Conservation (phyloP, 2,329 filamentous ascomycete species). For the Fusarium begoniae region DNA sequence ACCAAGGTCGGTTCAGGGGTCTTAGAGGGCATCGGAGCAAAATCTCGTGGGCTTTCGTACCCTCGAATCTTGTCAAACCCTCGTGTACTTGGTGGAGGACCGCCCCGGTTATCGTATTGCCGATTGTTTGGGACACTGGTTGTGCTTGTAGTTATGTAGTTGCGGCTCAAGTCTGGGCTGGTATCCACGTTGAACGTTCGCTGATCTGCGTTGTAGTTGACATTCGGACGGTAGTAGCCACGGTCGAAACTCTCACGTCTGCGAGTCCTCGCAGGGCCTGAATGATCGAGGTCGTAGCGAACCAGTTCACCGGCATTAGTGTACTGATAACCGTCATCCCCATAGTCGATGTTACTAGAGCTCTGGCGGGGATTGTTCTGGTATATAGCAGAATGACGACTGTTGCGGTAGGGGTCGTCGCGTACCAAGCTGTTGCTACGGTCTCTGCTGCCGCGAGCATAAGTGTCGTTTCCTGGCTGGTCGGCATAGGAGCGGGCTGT, state of each 20-base stretch:
- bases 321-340: conserved; percentile 69
- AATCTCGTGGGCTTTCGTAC: conserved; percentile 56
- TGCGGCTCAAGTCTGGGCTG: conserved; percentile 54
- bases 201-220: conserved; percentile 60
- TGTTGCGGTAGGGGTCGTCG: conserved; percentile 58
- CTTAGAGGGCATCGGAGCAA: conserved; percentile 55
- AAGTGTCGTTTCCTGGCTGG: conserved; percentile 62
- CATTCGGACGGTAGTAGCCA: conserved; percentile 64
- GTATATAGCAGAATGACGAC: conserved; percentile 58
- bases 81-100: conserved; percentile 74
- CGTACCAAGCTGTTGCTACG: conserved; percentile 56
- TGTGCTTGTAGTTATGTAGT: conserved; percentile 49
- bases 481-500: conserved; percentile 58
- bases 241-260: conserved; percentile 66
- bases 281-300: conserved; percentile 68
- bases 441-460: conserved; percentile 59
- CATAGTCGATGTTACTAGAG: conserved; percentile 60
- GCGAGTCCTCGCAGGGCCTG: conserved; percentile 51
- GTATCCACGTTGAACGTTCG: conserved; percentile 59
- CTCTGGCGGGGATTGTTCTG: conserved; percentile 55
- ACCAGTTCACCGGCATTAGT: conserved; percentile 70
- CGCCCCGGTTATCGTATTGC: conserved; percentile 53
- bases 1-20: conserved; percentile 47
- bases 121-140: conserved; percentile 39
- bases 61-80: conserved; percentile 74